These are phyloP conservation scores for Pulveroboletus sp. DNA, from an alignment of 768 basidiomycete species.

Conservation along the genomic window DNA sequence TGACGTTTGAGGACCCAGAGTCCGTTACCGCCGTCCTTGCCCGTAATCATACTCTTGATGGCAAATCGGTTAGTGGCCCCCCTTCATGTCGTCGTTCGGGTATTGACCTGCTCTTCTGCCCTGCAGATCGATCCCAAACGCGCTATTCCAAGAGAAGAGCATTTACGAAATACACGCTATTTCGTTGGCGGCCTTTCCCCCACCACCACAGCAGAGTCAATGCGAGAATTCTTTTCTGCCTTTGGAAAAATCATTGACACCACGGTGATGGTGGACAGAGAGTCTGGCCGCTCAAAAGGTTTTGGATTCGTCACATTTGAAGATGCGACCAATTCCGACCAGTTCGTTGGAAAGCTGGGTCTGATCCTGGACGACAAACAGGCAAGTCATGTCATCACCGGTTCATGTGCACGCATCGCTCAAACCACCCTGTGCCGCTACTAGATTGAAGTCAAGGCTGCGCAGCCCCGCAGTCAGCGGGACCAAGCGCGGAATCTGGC, in stretches of 20 bases:
- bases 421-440: not conserved
- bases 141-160: slow-evolving; percentile 82
- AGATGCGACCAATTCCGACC: slow-evolving; percentile 59
- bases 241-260: slow-evolving; percentile 83
- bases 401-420: not conserved
- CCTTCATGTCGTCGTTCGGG: not conserved
- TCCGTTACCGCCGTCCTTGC: slow-evolving; percentile 64
- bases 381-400: slow-evolving; percentile 38
- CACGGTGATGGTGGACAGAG: slow-evolving; percentile 83
- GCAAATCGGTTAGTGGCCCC: slow-evolving; percentile 59
- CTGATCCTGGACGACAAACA: slow-evolving; percentile 75
- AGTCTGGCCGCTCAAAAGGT: slow-evolving; percentile 72
- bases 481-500: slow-evolving; percentile 45
- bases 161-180: slow-evolving; percentile 70
- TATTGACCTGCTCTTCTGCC: not conserved
- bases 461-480: slow-evolving; percentile 67
- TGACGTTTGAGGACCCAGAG: slow-evolving; percentile 72
- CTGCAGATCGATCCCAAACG: slow-evolving; percentile 83
- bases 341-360: slow-evolving; percentile 64
- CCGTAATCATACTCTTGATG: slow-evolving; percentile 70
- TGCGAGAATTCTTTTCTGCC: slow-evolving; percentile 66
- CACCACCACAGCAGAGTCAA: slow-evolving; percentile 63
- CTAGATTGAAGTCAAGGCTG: slow-evolving; percentile 82
- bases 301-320: slow-evolving; percentile 87
- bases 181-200: slow-evolving; percentile 79